Conservation (phyloP, 2,329 filamentous ascomycete species). For the Simplicillium aogashimaense region DNA sequence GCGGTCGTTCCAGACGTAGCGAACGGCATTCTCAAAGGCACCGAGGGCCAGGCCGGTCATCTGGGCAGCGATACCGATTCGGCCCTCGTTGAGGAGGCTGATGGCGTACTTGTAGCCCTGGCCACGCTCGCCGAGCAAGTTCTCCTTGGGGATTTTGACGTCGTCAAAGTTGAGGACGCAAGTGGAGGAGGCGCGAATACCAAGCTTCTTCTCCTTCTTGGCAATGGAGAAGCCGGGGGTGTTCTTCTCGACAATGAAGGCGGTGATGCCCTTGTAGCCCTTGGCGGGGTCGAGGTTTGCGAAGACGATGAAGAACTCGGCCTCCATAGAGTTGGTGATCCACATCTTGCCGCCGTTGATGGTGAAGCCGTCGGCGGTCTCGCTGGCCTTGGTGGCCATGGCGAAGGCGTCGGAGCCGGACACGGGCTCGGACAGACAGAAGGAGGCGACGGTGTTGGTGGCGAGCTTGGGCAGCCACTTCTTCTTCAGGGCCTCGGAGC, state of each 20-base stretch:
- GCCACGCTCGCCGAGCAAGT: slow-evolving; percentile 79
- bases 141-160: slow-evolving; percentile 78
- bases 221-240: slow-evolving; percentile 86
- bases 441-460: slow-evolving; percentile 82
- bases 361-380: slow-evolving; percentile 74
- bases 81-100: slow-evolving; percentile 83
- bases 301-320: slow-evolving; percentile 93
- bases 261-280: slow-evolving; percentile 94
- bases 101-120: slow-evolving; percentile 99
- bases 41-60: slow-evolving; percentile 96
- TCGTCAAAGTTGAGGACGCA: slow-evolving; percentile 98
- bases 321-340: slow-evolving; percentile 97
- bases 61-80: slow-evolving; percentile 95
- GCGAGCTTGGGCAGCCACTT: slow-evolving; percentile 85
- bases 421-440: slow-evolving; percentile 85
- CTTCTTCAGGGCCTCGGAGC: slow-evolving; percentile 65
- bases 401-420: slow-evolving; percentile 96
- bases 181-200: slow-evolving; percentile 90
- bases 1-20: slow-evolving; percentile 96
- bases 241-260: slow-evolving; percentile 88
- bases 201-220: slow-evolving; percentile 99
- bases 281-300: slow-evolving; percentile 87
- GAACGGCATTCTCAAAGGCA: slow-evolving; percentile 86
- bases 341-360: slow-evolving; percentile 97
- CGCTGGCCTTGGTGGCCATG: slow-evolving; percentile 78